Evolutionary conservation across 495 filamentous ascomycete species (phyloP), one percentile per base, ranked within the genome.

Genomic region (Beverwykella pulmonaria): DNA sequence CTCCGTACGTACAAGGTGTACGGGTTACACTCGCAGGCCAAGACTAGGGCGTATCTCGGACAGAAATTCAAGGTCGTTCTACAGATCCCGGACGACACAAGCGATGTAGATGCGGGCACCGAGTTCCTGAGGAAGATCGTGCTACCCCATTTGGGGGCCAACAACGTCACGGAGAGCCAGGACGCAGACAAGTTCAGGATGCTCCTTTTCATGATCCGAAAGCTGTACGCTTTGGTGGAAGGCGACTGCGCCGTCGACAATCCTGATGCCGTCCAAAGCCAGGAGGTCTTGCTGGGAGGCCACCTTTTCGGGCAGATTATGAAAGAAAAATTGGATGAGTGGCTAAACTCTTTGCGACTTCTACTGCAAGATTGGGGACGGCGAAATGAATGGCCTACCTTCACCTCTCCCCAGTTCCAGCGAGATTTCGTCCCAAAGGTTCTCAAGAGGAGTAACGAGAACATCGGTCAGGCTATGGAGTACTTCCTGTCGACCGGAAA

Each of bases 401-500:
- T 95, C 76, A 85, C 85, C 14, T 87, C 90, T 26, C 79, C 83
- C 0, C 79, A 85, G 5, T 97, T 96, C 68, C 76, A 82, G 27
- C 90, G 87, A 61, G 91, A 96, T 34, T 94, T 97, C 75, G 77
- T 90, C 0, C 75, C 81, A 27, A 90, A 86, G 75, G 84, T 98
- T 23, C 87, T 97, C 34, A 83, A 82, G 61, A 88, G 86, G 61
- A 88, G 88, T 2, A 94, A 92, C 73, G 92, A 96, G 76, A 94
- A 96, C 71, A 81, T 97, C 56, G 94, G 92, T 66, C 84, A 87
- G 62, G 83, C 86, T 6, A 76, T 97, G 56, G 94, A 97, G 72
- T 97, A 98, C 75, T 98, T 98, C 79, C 79, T 98, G 44, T 95
- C 94, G 0, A 98, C 94, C 1, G 94, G 94, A 69, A 98, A 98